Conservation (phyloP, 768 basidiomycete genomes). For the Rubroboletus satanas region DNA sequence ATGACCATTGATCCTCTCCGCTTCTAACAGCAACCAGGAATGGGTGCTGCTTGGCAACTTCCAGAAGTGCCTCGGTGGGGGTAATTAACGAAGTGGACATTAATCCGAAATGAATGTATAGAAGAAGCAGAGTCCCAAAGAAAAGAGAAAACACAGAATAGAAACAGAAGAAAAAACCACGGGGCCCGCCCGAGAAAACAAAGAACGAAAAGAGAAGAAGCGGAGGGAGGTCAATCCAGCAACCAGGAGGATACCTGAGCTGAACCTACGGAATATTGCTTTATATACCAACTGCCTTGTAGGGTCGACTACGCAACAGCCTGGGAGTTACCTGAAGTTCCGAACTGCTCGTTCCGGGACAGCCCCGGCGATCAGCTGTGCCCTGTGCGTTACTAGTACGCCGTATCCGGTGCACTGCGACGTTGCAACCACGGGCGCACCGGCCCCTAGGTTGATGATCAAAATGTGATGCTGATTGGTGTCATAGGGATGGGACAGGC, state of each 20-base stretch:
- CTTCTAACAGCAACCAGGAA: constrained; percentile 14
- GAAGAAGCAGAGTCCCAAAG: neutral
- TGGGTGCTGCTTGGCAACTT: constrained; percentile 30
- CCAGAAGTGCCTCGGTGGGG: constrained; percentile 29
- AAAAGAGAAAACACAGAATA: neutral
- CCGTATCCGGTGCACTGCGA: neutral
- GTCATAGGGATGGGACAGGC: neutral
- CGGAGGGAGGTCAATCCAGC: constrained; percentile 11
- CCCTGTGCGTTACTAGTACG: neutral
- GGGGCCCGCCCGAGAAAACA: constrained; percentile 18
- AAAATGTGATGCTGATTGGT: neutral
- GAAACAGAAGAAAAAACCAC: neutral
- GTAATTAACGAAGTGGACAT: constrained; percentile 21
- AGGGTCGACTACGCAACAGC: neutral
- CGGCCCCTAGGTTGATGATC: neutral
- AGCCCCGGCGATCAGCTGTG: neutral
- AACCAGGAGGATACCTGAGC: neutral
- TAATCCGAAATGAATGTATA: neutral
- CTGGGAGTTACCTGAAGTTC: neutral
- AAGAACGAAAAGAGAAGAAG: constrained; percentile 5
- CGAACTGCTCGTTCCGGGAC: neutral
- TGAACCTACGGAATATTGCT: neutral
- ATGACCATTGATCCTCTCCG: constrained; percentile 25
- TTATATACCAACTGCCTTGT: constrained; percentile 12
- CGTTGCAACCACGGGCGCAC: neutral